A percentile compares a stretch with the other conserved stretches of the same genome.
Evolutionary conservation across 2,329 filamentous ascomycete species (phyloP).

Genomic region (Hyphodiscus sp.): DNA sequence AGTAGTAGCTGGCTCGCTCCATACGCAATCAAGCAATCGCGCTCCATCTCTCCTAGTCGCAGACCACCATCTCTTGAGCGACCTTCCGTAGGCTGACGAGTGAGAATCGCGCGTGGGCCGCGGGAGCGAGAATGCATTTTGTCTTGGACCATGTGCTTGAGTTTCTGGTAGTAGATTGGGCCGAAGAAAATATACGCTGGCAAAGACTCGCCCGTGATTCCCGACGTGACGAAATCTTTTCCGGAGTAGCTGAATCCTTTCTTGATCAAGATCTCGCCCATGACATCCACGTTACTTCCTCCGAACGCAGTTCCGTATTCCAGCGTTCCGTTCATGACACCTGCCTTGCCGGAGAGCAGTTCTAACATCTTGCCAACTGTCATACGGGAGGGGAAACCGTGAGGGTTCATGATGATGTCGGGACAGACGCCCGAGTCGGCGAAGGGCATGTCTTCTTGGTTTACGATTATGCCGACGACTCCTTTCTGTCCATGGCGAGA

Average conservation of each 20-base stretch:
- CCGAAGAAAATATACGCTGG: conserved; percentile 98
- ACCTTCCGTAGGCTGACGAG: conserved; percentile 93
- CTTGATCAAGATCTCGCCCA: conserved; percentile 76
- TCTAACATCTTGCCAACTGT: conserved; percentile 98
- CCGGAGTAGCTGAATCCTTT: conserved; percentile 95
- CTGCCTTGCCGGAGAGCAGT: conserved; percentile 88
- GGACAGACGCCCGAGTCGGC: conserved; percentile 85
- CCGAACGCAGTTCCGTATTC: conserved; percentile 88
- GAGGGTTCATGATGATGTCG: conserved; percentile 99
- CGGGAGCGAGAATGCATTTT: conserved; percentile 97
- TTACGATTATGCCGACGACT: conserved; percentile 92
- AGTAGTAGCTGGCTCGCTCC: conserved; percentile 87
- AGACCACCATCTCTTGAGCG: conserved; percentile 87
- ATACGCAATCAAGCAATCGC: conserved; percentile 95
- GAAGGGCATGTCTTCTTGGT: conserved; percentile 96
- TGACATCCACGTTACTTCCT: conserved; percentile 79
- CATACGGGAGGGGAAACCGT: conserved; percentile 99
- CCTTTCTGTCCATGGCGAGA: conserved; percentile 98
- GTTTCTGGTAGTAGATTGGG: conserved; percentile 97
- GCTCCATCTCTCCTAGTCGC: conserved; percentile 95
- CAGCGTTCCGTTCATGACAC: conserved; percentile 74
- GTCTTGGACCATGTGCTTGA: conserved; percentile 99
- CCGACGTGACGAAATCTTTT: conserved; percentile 93
- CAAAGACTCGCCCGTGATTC: conserved; percentile 88
- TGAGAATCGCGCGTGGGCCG: conserved; percentile 85